A percentile compares a stretch with the other conserved stretches of the same genome.
These are phyloP conservation scores for Rhizopogon roseolus DNA, from an alignment of 768 basidiomycete genomes.

Conservation along the genomic window DNA sequence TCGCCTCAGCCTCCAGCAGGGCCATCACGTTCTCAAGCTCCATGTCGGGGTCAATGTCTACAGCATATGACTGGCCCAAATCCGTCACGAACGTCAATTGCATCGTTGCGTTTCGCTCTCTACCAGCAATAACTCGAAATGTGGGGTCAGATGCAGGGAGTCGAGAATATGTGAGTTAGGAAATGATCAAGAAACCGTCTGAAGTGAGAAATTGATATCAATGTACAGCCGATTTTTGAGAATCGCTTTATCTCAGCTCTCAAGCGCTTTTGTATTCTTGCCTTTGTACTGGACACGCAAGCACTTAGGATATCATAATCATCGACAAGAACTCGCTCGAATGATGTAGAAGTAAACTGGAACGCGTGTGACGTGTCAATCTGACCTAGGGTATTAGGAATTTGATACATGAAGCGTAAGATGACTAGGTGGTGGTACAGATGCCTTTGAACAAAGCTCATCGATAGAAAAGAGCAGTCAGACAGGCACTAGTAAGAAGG, in stretches of 20 bases:
- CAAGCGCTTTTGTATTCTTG: neutral
- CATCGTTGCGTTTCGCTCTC: slow-evolving; percentile 36
- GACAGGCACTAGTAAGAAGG: neutral
- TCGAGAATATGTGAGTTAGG: neutral
- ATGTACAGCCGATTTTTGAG: neutral
- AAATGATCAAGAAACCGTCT: neutral
- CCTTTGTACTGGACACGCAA: neutral
- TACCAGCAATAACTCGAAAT: neutral
- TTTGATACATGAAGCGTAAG: neutral
- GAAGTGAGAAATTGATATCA: neutral
- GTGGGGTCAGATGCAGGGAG: neutral
- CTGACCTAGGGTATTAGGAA: neutral
- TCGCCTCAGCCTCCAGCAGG: slow-evolving; percentile 90
- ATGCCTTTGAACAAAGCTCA: neutral
- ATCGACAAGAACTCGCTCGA: neutral
- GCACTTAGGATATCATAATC: neutral
- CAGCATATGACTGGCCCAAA: slow-evolving; percentile 51
- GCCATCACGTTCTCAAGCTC: slow-evolving; percentile 91
- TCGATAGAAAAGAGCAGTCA: neutral
- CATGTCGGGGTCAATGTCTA: slow-evolving; percentile 90
- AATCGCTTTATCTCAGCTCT: neutral
- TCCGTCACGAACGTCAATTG: slow-evolving; percentile 70
- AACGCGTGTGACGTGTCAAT: neutral
- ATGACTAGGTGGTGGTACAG: neutral
- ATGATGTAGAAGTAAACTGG: neutral